Evolutionary conservation across 371 early-diverging fungal species (phyloP).

Genomic region (Coemansia sp.): DNA sequence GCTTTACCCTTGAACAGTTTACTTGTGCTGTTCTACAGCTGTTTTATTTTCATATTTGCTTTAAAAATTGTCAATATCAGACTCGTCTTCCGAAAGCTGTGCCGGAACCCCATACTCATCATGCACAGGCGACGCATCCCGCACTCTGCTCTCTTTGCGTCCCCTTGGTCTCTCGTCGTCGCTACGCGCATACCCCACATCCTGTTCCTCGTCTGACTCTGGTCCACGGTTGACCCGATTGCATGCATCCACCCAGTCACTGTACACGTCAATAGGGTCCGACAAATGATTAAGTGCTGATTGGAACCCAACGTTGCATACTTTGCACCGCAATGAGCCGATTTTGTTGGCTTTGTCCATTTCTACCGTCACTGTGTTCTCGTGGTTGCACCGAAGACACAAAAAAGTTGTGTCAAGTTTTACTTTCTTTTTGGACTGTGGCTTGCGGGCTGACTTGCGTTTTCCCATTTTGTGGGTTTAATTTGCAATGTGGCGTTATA

Average conservation of each 20-base stretch:
- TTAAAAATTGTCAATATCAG: conserved; percentile 34
- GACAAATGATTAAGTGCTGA: conserved; percentile 49
- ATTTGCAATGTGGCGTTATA: no score
- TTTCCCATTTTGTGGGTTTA: conserved; percentile 71
- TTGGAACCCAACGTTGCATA: conserved; percentile 43
- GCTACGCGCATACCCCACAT: background rate
- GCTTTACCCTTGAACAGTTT: background rate
- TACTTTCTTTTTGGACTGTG: conserved; percentile 4
- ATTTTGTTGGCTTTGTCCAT: conserved; percentile 54
- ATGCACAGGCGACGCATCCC: background rate
- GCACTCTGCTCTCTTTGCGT: background rate
- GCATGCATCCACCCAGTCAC: conserved; percentile 69
- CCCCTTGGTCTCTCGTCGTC: background rate
- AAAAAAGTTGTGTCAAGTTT: conserved; percentile 78
- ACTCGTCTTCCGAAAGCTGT: conserved; percentile 29
- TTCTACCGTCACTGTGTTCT: conserved; percentile 61
- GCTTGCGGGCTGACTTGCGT: conserved; percentile 80
- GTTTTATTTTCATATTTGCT: background rate
- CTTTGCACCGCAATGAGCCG: conserved; percentile 43
- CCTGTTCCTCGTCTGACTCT: background rate
- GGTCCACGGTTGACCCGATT: conserved; percentile 53
- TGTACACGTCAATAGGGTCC: conserved; percentile 64
- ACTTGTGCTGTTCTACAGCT: no score
- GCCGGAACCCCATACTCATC: conserved; percentile 22
- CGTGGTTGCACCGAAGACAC: conserved; percentile 90